Evolutionary conservation across 2,329 filamentous ascomycete species (phyloP).

Genomic region (Aaosphaeria pasadenensis): DNA sequence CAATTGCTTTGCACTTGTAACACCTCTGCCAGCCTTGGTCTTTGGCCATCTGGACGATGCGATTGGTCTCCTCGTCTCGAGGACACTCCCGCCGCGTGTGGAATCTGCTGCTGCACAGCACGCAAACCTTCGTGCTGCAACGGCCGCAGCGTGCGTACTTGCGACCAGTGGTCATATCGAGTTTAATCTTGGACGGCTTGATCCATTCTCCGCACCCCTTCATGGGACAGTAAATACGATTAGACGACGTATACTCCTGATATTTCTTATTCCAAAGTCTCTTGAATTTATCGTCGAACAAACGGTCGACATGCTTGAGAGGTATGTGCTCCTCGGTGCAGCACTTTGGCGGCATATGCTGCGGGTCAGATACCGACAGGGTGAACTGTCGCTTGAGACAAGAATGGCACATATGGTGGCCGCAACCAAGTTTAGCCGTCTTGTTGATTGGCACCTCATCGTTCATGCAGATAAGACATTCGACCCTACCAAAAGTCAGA

Average conservation of each 20-base stretch:
- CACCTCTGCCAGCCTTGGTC: constrained; percentile 73
- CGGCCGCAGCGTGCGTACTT: constrained; percentile 67
- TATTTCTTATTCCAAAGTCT: constrained; percentile 77
- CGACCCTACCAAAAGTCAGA: constrained; percentile 49
- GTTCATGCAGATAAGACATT: constrained; percentile 69
- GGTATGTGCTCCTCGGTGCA: constrained; percentile 73
- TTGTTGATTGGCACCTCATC: constrained; percentile 63
- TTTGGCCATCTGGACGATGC: constrained; percentile 63
- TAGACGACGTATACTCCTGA: constrained; percentile 69
- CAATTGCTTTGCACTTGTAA: constrained; percentile 68
- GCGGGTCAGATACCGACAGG: constrained; percentile 71
- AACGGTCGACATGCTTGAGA: constrained; percentile 69
- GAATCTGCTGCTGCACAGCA: constrained; percentile 69
- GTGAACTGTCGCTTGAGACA: constrained; percentile 75
- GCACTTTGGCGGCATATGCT: constrained; percentile 82
- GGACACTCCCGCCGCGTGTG: constrained; percentile 68
- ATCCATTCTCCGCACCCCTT: constrained; percentile 77
- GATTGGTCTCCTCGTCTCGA: constrained; percentile 63
- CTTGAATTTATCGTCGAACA: constrained; percentile 75
- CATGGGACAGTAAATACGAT: constrained; percentile 74
- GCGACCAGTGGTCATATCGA: constrained; percentile 48
- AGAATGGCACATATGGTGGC: constrained; percentile 75
- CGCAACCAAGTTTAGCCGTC: constrained; percentile 71
- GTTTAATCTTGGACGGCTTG: constrained; percentile 65
- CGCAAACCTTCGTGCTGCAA: constrained; percentile 74